Percentiles rank a stretch among this genome's conserved stretches.
phyloP scores from a whole-genome alignment of 495 filamentous ascomycete species.

The Trichoderma asperelloides region DNA sequence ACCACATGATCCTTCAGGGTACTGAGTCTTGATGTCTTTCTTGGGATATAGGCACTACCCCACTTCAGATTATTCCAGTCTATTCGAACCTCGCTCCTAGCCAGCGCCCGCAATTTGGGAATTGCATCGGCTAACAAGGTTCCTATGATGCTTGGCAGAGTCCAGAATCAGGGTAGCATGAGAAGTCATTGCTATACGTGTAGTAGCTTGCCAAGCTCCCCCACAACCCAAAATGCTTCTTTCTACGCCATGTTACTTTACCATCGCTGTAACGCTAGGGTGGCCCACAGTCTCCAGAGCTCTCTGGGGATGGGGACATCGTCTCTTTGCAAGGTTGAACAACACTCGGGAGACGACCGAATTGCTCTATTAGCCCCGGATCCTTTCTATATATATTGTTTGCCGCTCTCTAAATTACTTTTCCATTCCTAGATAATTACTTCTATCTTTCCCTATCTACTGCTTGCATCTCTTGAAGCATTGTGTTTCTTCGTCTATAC shows the following conservation, averaged over 20 bases:
- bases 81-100: neutral
- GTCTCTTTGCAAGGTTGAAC: neutral
- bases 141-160: neutral
- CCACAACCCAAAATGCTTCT: neutral
- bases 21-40: neutral
- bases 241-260: neutral
- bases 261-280: neutral
- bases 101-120: neutral
- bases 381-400: neutral
- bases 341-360: neutral
- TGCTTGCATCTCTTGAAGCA: neutral
- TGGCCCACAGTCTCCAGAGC: neutral
- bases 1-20: neutral
- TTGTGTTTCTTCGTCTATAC: neutral
- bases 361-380: neutral
- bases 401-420: neutral
- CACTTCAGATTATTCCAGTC: neutral
- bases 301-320: neutral
- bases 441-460: neutral
- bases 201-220: neutral
- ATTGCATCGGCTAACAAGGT: neutral
- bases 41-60: neutral
- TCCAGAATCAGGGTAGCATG: neutral
- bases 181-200: neutral
- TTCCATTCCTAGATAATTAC: neutral